Base-by-base conservation (phyloP, 2,329 filamentous ascomycete species). In the Phyllosticta capitalensis region DNA sequence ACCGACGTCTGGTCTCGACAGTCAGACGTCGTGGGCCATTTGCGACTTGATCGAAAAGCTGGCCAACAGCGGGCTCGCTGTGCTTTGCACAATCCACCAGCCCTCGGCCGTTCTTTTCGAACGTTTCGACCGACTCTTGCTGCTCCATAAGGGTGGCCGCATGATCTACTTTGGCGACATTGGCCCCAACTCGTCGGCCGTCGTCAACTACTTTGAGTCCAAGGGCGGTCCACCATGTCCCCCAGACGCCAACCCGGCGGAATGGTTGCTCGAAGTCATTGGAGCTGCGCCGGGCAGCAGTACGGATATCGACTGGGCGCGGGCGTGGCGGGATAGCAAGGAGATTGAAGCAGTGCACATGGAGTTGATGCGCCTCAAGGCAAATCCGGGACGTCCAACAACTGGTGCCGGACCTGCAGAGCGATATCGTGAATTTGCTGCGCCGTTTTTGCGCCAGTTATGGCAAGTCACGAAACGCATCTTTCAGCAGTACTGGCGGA, bases 41-140 rank as follows among this genome's bases (percentile, higher is more conserved):
- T 81, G 91, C 52, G 87, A 90, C 71, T 82, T 96, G 10, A 82
- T 97, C 49, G 88, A 95, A 74, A 96, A 95, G 74, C 80, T 96
- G 33, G 90, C 90, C 67, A 88, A 92, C 72, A 88, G 85, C 63
- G 92, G 92, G 17, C 90, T 95, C 71, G 92, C 92, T 56, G 90
- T 96, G 73, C 84, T 96, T n/a, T 96, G 91, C 76, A 96, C 92
- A 0, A 96, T 96, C 62, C 92, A 97, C 72, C 92, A 97, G 73
- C 92, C 92, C n/a, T 95, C 90, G 14, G 91, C 92, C 33, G 91
- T 95, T 81, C 81, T 96, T 57, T 96, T 96, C 78, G 89, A 96
- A 71, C 87, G 90, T 61, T 96, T 94, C 70, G 89, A 94, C 68
- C 83, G 88, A 61, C 81, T 94, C 7, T 79, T 92, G 30, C 90